These are phyloP conservation scores for Pluteus cervinus DNA, from an alignment of 768 basidiomycete genomes.

Conservation along the genomic window DNA sequence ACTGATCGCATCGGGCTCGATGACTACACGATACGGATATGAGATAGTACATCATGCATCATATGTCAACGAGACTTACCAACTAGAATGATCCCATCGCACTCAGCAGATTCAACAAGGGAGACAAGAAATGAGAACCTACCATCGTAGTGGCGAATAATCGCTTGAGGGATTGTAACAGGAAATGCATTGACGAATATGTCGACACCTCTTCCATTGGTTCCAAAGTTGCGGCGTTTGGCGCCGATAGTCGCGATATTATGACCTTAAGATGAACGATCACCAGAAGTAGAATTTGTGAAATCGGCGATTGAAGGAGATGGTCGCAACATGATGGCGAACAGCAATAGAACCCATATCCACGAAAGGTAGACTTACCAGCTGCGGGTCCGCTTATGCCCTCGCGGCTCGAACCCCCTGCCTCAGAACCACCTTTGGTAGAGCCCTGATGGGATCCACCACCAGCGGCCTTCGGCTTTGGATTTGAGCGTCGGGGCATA, in stretches of 20 bases:
- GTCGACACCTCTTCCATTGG: constrained; percentile 35
- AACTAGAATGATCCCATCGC: constrained; percentile 18
- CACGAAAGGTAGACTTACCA: too few relatives aligned
- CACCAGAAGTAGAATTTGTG: too few relatives aligned
- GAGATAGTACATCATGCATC: background rate
- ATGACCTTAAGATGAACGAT: too few relatives aligned
- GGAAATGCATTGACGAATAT: constrained; percentile 46
- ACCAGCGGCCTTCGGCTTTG: too few relatives aligned
- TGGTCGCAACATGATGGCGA: too few relatives aligned
- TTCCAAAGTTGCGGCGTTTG: constrained; percentile 50
- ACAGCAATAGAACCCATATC: too few relatives aligned
- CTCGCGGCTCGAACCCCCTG: too few relatives aligned
- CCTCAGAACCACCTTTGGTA: too few relatives aligned
- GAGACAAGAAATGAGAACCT: background rate
- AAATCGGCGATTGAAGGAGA: too few relatives aligned
- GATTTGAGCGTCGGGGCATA: too few relatives aligned
- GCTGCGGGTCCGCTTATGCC: too few relatives aligned
- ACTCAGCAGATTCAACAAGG: constrained; percentile 3
- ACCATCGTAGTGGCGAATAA: constrained; percentile 73
- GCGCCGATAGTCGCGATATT: constrained; percentile 53
- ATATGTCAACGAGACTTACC: constrained; percentile 24
- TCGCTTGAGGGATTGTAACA: constrained; percentile 39
- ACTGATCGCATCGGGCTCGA: constrained; percentile 1
- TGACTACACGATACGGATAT: background rate
- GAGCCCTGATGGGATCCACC: too few relatives aligned